phyloP scores from a whole-genome alignment of 345 rosid genomes.

The Acer yangbiense region DNA sequence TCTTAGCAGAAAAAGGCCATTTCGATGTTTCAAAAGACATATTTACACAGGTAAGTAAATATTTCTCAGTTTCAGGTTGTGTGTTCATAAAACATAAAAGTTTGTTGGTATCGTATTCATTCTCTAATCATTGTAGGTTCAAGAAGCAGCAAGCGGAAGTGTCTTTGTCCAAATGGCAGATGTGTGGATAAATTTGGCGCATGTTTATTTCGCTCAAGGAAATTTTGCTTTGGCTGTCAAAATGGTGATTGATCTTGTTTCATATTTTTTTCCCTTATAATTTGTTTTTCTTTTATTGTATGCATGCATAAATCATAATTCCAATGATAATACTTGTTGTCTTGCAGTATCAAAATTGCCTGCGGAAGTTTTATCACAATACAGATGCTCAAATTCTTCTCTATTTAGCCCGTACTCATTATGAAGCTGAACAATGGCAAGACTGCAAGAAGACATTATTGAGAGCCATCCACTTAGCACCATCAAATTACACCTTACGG shows the following conservation, averaged over 20 bases:
- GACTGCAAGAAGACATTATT: slow-evolving; percentile 94
- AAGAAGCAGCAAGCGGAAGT: slow-evolving; percentile 99
- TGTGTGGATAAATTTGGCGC: slow-evolving; percentile 98
- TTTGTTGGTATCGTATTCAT: slow-evolving; percentile 15
- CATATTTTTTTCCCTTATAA: background rate
- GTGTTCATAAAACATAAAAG: slow-evolving; percentile 3
- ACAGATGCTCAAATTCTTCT: slow-evolving; percentile 94
- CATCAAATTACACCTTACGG: slow-evolving; percentile 88
- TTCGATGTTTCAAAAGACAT: slow-evolving; percentile 96
- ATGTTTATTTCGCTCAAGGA: slow-evolving; percentile 96
- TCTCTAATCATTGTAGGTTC: slow-evolving; percentile 57
- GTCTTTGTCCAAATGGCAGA: slow-evolving; percentile 96
- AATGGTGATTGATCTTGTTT: slow-evolving; percentile 63
- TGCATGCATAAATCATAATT: background rate
- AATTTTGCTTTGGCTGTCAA: slow-evolving; percentile 92
- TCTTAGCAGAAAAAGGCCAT: slow-evolving; percentile 96
- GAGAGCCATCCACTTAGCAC: slow-evolving; percentile 93
- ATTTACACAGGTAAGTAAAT: slow-evolving; percentile 72
- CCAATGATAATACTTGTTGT: slow-evolving; percentile 16
- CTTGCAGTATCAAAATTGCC: slow-evolving; percentile 95
- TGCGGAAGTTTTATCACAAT: slow-evolving; percentile 85
- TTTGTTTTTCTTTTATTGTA: slow-evolving; percentile 8
- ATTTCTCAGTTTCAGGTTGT: slow-evolving; percentile 16
- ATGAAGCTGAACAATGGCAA: slow-evolving; percentile 99
- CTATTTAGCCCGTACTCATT: slow-evolving; percentile 91